These are phyloP conservation scores for Combretum micranthum DNA, from an alignment of 345 rosid genomes.

Conservation along the genomic window DNA sequence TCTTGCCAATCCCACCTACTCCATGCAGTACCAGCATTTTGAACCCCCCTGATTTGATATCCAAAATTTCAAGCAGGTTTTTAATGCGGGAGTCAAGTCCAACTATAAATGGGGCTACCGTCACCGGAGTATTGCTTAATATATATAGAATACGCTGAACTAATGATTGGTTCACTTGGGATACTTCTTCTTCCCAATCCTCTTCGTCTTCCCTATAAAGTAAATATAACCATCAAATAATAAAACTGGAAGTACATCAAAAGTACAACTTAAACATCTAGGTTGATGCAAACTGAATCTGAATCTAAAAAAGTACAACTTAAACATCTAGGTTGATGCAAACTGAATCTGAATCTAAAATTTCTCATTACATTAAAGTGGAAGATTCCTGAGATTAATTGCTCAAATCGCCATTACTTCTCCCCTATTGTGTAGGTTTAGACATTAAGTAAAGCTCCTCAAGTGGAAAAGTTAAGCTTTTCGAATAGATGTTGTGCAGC, in stretches of 20 bases:
- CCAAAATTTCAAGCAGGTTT: constrained; percentile 11
- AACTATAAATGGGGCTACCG: constrained; percentile 29
- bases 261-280: too few species aligned
- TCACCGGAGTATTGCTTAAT: constrained; percentile 44
- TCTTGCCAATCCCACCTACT: constrained; percentile 39
- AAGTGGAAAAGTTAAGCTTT: too few species aligned
- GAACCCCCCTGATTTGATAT: constrained; percentile 14
- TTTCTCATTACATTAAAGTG: too few species aligned
- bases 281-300: too few species aligned
- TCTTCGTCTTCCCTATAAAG: constrained; percentile 9
- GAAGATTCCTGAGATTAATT: too few species aligned
- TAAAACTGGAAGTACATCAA: background rate
- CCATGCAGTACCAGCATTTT: constrained; percentile 28
- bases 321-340: too few species aligned
- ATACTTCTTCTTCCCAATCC: background rate
- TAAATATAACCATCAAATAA: background rate
- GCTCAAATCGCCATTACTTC: too few species aligned
- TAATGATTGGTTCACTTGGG: constrained; percentile 21
- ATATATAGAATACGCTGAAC: constrained; percentile 35
- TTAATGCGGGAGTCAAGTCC: constrained; percentile 27
- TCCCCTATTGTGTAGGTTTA: too few species aligned
- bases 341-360: too few species aligned
- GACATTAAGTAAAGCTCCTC: too few species aligned
- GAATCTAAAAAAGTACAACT: too few species aligned
- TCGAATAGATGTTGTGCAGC: too few species aligned